Percentiles rank a stretch among this genome's conserved stretches.
These are phyloP conservation scores for Fusarium xylarioides DNA, from an alignment of 2,329 filamentous ascomycete genomes.

Conservation along the genomic window DNA sequence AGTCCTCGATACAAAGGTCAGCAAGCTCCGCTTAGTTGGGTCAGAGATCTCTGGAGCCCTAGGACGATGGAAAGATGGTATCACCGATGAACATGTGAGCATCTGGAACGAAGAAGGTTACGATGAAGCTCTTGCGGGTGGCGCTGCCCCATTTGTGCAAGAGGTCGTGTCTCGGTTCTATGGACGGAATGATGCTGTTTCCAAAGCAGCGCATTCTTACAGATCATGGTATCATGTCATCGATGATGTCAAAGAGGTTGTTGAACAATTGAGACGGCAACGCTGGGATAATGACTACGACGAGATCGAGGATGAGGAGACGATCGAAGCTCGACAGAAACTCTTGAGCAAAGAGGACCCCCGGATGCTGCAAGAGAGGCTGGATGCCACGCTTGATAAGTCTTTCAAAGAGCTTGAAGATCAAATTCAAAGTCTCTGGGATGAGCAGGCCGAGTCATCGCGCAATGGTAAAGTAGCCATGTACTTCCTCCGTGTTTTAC, in stretches of 20 bases:
- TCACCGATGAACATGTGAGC: constrained; percentile 59
- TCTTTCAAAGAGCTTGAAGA: constrained; percentile 68
- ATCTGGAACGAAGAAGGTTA: constrained; percentile 75
- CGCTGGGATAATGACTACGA: constrained; percentile 81
- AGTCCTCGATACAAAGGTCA: constrained; percentile 70
- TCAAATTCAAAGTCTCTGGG: constrained; percentile 62
- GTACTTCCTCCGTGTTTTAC: constrained; percentile 77
- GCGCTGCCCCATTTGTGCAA: constrained; percentile 74
- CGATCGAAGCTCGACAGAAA: constrained; percentile 71
- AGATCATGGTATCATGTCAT: constrained; percentile 78
- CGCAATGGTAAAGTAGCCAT: constrained; percentile 64
- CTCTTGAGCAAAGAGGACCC: constrained; percentile 79
- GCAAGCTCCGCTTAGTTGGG: constrained; percentile 71
- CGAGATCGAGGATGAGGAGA: constrained; percentile 78
- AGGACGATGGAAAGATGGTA: constrained; percentile 65
- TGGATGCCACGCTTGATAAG: constrained; percentile 64
- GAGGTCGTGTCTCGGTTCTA: constrained; percentile 75
- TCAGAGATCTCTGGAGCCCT: constrained; percentile 70
- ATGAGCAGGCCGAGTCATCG: constrained; percentile 53
- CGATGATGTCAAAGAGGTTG: constrained; percentile 69
- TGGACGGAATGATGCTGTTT: constrained; percentile 75
- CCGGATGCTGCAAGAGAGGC: constrained; percentile 65
- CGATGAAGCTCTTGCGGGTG: constrained; percentile 70
- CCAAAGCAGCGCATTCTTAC: constrained; percentile 70
- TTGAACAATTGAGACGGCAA: constrained; percentile 72